Evolutionary conservation across 2,329 filamentous ascomycete genomes (phyloP).

Genomic region (Coleophoma cylindrospora): DNA sequence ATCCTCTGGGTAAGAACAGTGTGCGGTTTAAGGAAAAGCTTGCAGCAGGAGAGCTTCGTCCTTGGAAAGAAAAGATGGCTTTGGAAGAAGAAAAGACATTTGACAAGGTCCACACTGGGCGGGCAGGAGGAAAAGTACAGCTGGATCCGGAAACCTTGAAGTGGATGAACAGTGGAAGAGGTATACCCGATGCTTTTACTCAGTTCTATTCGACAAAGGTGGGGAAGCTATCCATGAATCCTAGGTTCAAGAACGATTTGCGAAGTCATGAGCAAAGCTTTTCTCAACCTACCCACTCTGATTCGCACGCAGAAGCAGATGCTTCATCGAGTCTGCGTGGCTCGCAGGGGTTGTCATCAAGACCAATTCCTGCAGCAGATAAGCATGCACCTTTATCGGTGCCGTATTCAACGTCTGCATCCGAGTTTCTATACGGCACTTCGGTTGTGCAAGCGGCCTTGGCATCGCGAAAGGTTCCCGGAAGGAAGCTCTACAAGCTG

Average conservation of each 20-base stretch:
- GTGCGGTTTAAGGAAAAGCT: constrained; percentile 40
- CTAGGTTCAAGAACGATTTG: neutral
- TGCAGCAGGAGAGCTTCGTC: constrained; percentile 4
- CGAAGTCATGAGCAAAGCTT: neutral
- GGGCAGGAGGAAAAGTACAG: too few species aligned
- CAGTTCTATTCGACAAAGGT: neutral
- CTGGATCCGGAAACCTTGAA: neutral
- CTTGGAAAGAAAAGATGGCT: neutral
- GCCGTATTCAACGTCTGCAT: constrained; percentile 77
- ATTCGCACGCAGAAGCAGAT: neutral
- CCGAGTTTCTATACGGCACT: constrained; percentile 85
- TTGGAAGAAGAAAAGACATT: neutral
- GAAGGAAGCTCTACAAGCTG: constrained; percentile 76
- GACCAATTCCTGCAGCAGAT: constrained; percentile 2
- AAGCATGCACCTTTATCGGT: constrained; percentile 33
- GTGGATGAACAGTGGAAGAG: neutral
- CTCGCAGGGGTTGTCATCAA: too few species aligned
- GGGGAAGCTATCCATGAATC: neutral
- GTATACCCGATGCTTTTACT: neutral
- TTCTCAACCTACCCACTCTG: neutral
- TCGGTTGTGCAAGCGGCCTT: constrained; percentile 79
- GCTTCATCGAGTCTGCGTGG: neutral
- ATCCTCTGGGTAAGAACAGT: constrained; percentile 48
- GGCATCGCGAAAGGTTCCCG: constrained; percentile 41
- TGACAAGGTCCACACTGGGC: neutral